Base-by-base conservation (phyloP, 1,139 yeast species). In the Saccharomyces hybrid region DNA sequence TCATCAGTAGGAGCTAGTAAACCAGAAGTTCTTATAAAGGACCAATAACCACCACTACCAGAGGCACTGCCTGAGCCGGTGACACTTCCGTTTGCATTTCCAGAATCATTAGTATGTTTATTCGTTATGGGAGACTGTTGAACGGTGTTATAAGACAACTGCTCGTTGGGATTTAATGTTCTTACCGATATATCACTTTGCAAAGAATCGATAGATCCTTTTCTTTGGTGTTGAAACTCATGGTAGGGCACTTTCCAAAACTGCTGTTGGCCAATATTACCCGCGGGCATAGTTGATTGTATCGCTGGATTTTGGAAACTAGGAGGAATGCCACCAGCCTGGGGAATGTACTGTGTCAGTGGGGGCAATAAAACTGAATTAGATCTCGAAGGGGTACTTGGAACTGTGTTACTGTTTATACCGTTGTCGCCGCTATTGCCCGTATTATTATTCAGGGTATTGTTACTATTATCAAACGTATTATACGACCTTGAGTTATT, bases 221-320 rank as follows among this genome's bases (percentile, higher is more conserved):
- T 57, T 44, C 68, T 56, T 51, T 66, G 69, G 34, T 63, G 58
- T 42, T 63, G 66, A 51, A 65, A 66, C 54, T 67, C 70, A 52
- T 66, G 68, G 48, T 67, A 67, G 8, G 71, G 70, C 2, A 68
- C 70, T 55, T 68, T 68, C 71, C 71, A 68, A 52, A 68, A 68
- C 53, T 65, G 70, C 55, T 67, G 71, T 49, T 64, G 62, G 6
- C 31, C 44, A 29, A 23, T 44, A 28, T 29, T 50, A 28, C 34
- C 32, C 13, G 14, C 25, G 16, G 25, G 44, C 41, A 28, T 50
- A 13, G 19, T 25, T 11, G 25, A 19, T 13, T 13, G 44, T n/a
- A 14, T 19, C n/a, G 41, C 34, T 5, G 19, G 9, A 27, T 32
- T 46, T 14, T 27, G n/a, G 6, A 32, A 19, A 23, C 47, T 28